A percentile compares a stretch with the other conserved stretches of the same genome.
Conservation (phyloP, 257 asterid genomes). For the Nicotiana obtusifolia region DNA sequence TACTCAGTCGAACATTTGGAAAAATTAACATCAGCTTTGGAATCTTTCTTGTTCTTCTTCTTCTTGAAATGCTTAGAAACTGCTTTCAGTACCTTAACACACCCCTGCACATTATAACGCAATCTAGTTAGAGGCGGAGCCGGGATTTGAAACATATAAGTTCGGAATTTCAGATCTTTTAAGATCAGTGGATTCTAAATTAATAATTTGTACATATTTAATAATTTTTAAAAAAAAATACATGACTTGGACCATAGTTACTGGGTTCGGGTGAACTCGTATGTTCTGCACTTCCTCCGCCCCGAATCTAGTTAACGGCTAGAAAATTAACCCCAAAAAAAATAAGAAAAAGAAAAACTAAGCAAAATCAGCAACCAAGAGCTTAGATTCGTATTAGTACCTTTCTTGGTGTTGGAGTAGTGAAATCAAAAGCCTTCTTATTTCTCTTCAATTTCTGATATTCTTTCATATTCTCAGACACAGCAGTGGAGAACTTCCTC, state of each 20-base stretch:
- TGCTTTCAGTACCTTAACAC: conserved; percentile 62
- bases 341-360: neutral
- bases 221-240: too few relatives aligned
- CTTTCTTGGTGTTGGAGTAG: conserved; percentile 43
- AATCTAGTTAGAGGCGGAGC: too few relatives aligned
- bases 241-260: too few relatives aligned
- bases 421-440: conserved; percentile 32
- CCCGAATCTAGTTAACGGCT: neutral
- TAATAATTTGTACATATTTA: too few relatives aligned
- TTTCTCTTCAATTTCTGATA: conserved; percentile 35
- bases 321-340: neutral
- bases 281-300: too few relatives aligned
- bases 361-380: neutral
- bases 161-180: too few relatives aligned
- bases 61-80: conserved; percentile 74
- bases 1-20: neutral
- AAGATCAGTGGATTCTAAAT: too few relatives aligned
- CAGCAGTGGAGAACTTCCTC: conserved; percentile 43
- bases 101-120: conserved; percentile 32
- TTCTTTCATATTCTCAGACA: conserved; percentile 29
- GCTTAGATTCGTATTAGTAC: conserved; percentile 18
- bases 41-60: conserved; percentile 25
- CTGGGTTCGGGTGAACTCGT: too few relatives aligned
- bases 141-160: too few relatives aligned
- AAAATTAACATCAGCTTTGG: neutral